Base-by-base conservation (phyloP, 176 grass and related monocot genomes). In the Juncus effusus region DNA sequence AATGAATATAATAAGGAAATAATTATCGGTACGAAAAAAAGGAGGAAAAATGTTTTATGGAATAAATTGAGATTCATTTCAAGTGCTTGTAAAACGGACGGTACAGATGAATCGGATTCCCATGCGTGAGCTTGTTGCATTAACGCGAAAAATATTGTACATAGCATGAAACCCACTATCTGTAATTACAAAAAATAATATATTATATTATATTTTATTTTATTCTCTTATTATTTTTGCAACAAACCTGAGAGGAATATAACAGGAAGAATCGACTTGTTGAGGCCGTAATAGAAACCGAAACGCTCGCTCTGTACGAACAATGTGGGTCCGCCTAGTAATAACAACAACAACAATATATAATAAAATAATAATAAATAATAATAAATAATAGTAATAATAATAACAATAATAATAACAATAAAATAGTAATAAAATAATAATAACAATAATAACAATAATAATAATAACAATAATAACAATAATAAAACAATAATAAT, bases 91-190 rank as follows among this genome's bases (percentile, higher is more conserved):
- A 93, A 85, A 73, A 99, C 74, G 63, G 94, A 93, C 56, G 88
- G 88, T 51, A 93, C 60, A 58, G 88, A 84, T 80, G 72, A 81
- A 82, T 99, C 94, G 42, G 70, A 13, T 68, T 99, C 94, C 88
- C 88, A 93, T 80, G 94, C 85, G 72, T 57, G 78, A 10, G 83
- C 74, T 76, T 99, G 94, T 75, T 77, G 67, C 85, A 89, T 99
- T 55, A 99, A 77, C 52, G 80, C 94, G 56, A 99, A 99, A 62
- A 99, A 80, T 40, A 89, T 84, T 55, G 76, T 52, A 12, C 82
- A 81, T 57, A 93, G 66, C 94, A 93, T 93, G 80, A 99, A 89
- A 69, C 88, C 88, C 67, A 83, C 70, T 78, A 99, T 93, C 94
- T 99, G 85, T 77, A 89, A 28, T 72, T 51, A 7, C 67, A 63